Evolutionary conservation across 192 early-diverging fungal species (phyloP).

Genomic region (Rhizophagus prolifer): DNA sequence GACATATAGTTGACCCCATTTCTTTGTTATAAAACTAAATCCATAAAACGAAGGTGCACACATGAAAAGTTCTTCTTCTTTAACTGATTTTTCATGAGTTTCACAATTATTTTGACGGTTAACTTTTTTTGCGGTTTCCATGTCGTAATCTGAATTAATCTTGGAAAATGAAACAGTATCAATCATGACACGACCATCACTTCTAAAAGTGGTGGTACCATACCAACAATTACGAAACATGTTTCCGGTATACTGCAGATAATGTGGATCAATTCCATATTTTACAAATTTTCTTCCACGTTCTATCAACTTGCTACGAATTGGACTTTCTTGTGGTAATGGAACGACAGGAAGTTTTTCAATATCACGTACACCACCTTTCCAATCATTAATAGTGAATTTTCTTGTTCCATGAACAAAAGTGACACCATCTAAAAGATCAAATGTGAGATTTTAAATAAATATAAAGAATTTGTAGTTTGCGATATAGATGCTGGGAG

Average conservation of each 20-base stretch:
- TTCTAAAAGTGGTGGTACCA: not conserved
- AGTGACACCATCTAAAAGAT: no score
- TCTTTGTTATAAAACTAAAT: no score
- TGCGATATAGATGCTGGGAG: no score
- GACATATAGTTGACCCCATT: no score
- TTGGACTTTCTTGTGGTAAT: not conserved
- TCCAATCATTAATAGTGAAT: not conserved
- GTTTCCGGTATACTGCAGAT: not conserved
- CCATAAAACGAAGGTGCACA: no score
- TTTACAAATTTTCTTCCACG: slow-evolving; percentile 5
- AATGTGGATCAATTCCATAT: slow-evolving; percentile 1
- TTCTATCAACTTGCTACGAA: not conserved
- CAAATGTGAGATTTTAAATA: no score
- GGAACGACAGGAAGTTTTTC: not conserved
- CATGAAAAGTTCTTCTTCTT: no score
- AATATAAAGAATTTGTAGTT: no score
- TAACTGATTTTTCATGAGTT: no score
- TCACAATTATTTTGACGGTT: no score
- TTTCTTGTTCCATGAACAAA: no score
- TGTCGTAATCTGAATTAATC: not conserved
- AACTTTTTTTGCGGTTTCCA: not conserved
- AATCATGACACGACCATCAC: not conserved
- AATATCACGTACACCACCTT: not conserved
- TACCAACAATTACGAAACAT: not conserved
- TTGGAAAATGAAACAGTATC: not conserved